Base-by-base conservation (phyloP, 2,329 filamentous ascomycete genomes). In the Arthrinium puccinioides region DNA sequence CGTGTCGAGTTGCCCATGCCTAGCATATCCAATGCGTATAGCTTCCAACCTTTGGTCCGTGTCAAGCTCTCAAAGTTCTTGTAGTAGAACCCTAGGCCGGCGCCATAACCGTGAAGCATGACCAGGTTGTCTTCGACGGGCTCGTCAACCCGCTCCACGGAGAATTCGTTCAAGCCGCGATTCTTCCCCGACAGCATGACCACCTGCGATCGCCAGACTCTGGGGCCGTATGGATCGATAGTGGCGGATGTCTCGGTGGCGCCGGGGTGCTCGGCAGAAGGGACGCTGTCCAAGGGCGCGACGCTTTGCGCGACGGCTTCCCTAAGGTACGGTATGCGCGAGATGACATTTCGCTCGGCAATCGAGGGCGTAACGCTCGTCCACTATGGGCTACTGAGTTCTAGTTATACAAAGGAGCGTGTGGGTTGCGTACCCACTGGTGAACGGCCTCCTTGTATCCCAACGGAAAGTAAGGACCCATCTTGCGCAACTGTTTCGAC, bases 1-100 rank as follows among this genome's bases (percentile, higher is more conserved):
- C 90, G 74, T 19, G 79, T 82, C 40, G 86, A 94, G 53, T 94
- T 82, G 41, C 90, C 90, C 86, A 96, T 96, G 41, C 90, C 90
- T 13, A 96, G 72, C 72, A 97, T 79, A 54, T 98, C 90, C n/a
- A 98, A 68, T 1, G 90, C 87, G 56, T 92, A 97, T 14, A 98
- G 65, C 53, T 87, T 89, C 80, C 92, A 94, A 20, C 89, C 88
- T 20, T 74, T 69, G 1, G 79, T 66, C 14, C 89, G 79, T 31
- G 83, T 89, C 23, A 98, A 65, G 6, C 82, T 79, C 60, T 98
- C 92, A 43, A 94, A 95, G 58, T 98, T 98, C 64, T 92, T 90
- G 71, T 96, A 98, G 70, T 94, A 98, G 64, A 98, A 97, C 16
- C 90, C 92, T 1, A 98, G 72, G 1, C 92, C 92, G 3, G 92